Conservation (phyloP, 78 protist species). For the Dictyostelium brefeldianum region DNA sequence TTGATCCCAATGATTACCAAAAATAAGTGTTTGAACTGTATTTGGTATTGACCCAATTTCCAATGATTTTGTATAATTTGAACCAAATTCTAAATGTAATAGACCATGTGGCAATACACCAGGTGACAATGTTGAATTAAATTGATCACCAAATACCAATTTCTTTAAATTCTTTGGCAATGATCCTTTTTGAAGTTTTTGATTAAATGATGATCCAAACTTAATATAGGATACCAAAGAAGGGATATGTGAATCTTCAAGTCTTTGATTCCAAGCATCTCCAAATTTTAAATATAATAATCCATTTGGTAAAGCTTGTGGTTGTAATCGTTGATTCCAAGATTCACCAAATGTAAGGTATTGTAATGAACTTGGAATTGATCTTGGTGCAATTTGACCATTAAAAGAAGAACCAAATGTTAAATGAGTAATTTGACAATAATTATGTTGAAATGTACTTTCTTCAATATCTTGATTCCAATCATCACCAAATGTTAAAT, state of each 20-base stretch:
- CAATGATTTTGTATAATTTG: not conserved
- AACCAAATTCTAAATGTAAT: conserved; percentile 6
- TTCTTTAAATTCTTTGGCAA: not conserved
- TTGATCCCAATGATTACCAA: not conserved
- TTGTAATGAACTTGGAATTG: not conserved
- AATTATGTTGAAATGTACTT: not conserved
- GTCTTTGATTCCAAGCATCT: not conserved
- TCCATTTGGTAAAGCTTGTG: not conserved
- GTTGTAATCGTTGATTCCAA: not conserved
- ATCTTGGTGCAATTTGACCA: not conserved
- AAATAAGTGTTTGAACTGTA: not conserved
- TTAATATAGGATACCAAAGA: not conserved
- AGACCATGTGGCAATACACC: conserved; percentile 5
- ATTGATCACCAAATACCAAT: conserved; percentile 10
- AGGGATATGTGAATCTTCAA: not conserved
- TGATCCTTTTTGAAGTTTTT: not conserved
- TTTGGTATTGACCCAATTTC: not conserved
- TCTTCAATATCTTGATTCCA: not conserved
- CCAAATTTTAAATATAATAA: conserved; percentile 2
- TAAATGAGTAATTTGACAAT: conserved; percentile 2
- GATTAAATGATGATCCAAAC: conserved; percentile 3
- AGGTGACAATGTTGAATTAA: not conserved
- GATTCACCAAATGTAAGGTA: conserved; percentile 17
- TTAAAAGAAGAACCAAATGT: conserved; percentile 4
- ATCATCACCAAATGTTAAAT: not conserved